These are phyloP conservation scores for Naematelia aurantialba DNA, from an alignment of 768 basidiomycete genomes.

Conservation along the genomic window DNA sequence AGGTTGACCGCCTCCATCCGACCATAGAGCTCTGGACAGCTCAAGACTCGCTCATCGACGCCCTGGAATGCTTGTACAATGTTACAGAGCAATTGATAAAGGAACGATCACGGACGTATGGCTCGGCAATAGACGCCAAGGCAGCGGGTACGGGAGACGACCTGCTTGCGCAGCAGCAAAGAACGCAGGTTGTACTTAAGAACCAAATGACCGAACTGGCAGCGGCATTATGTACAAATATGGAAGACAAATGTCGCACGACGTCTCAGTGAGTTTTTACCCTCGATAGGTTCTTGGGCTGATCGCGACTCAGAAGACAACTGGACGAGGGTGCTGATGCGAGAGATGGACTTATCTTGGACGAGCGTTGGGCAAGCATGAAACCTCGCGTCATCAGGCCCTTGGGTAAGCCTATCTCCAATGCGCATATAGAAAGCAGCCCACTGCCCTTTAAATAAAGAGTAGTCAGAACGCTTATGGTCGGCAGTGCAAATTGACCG, in stretches of 20 bases:
- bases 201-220: constrained; percentile 49
- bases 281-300: constrained; percentile 7
- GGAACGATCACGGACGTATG: constrained; percentile 47
- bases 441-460: too few species aligned
- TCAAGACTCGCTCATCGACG: constrained; percentile 63
- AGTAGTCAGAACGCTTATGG: constrained; percentile 7
- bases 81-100: constrained; percentile 46
- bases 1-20: constrained; percentile 65
- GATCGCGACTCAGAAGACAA: constrained; percentile 30
- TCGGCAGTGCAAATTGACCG: constrained; percentile 67
- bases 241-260: constrained; percentile 45
- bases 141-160: constrained; percentile 8
- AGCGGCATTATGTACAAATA: constrained; percentile 45
- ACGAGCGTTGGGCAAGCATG: constrained; percentile 65
- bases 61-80: constrained; percentile 68
- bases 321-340: constrained; percentile 52
- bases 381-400: constrained; percentile 75
- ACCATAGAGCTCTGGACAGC: constrained; percentile 73
- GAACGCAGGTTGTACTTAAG: constrained; percentile 45
- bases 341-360: constrained; percentile 61
- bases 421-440: too few species aligned
- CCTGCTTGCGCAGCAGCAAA: constrained; percentile 23
- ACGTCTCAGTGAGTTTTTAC: constrained; percentile 30
- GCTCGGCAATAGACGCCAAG: constrained; percentile 41
- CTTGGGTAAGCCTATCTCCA: constrained; percentile 65